Percentiles rank a stretch among this genome's conserved stretches.
These are phyloP conservation scores for Boletellus sp. DNA, from an alignment of 1,284 basidiomycete genomes.

Conservation along the genomic window DNA sequence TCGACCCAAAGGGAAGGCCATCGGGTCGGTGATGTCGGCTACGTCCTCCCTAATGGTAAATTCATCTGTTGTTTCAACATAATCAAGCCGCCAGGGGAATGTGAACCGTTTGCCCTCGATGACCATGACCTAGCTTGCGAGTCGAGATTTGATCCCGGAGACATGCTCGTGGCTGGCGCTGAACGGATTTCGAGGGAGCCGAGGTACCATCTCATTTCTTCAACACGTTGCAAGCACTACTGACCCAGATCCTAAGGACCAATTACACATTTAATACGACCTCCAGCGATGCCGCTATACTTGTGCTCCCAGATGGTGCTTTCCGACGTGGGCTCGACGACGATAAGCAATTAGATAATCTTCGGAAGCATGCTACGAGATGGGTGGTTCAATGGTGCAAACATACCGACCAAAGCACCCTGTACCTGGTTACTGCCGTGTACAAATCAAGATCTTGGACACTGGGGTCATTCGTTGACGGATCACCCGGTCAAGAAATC, in stretches of 20 bases:
- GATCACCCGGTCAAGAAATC: not conserved
- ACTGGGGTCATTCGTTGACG: constrained; percentile 4
- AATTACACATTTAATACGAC: not conserved
- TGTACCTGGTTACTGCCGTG: constrained; percentile 13
- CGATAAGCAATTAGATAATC: not conserved
- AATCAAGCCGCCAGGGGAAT: not conserved
- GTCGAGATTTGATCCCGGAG: too few species aligned
- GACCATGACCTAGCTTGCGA: too few species aligned
- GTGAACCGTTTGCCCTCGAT: too few species aligned
- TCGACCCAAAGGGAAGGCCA: not conserved
- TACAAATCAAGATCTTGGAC: constrained; percentile 10
- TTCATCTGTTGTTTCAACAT: constrained; percentile 3
- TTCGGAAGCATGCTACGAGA: not conserved
- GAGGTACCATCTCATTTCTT: too few species aligned
- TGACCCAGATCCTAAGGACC: too few species aligned
- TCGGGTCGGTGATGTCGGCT: constrained; percentile 4
- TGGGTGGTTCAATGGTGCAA: not conserved
- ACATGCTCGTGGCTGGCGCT: too few species aligned
- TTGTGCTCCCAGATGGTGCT: constrained; percentile 11
- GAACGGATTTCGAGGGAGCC: too few species aligned
- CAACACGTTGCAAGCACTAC: too few species aligned
- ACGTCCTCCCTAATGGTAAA: not conserved
- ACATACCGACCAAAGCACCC: not conserved
- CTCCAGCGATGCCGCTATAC: constrained; percentile 2
- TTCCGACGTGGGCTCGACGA: not conserved